phyloP scores from a whole-genome alignment of 1,139 yeast genomes.

The Blastobotrys ciferrii region DNA sequence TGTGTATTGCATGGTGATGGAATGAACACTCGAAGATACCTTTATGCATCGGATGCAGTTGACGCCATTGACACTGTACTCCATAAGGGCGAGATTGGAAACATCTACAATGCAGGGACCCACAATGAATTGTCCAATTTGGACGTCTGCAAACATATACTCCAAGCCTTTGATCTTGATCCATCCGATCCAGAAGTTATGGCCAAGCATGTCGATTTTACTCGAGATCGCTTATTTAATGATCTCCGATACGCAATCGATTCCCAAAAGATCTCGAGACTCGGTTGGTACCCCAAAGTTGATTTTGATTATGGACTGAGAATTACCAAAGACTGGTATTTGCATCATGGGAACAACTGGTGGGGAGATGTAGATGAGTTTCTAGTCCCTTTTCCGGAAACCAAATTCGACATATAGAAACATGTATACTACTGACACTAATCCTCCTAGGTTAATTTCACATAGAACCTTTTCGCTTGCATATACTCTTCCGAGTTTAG shows the following conservation, averaged over 20 bases:
- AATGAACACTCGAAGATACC: slow-evolving; percentile 44
- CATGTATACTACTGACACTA: background rate
- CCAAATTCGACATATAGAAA: slow-evolving; percentile 12
- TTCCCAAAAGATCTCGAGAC: slow-evolving; percentile 36
- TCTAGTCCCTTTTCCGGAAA: slow-evolving; percentile 31
- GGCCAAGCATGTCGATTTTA: slow-evolving; percentile 35
- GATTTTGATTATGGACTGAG: slow-evolving; percentile 41
- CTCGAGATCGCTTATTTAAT: slow-evolving; percentile 51
- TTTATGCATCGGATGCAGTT: slow-evolving; percentile 51
- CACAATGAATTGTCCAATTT: slow-evolving; percentile 46
- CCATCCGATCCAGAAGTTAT: slow-evolving; percentile 18
- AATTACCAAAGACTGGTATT: slow-evolving; percentile 39
- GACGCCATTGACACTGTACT: slow-evolving; percentile 44
- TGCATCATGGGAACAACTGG: slow-evolving; percentile 31
- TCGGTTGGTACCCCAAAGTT: slow-evolving; percentile 52
- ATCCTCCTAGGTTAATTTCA: no score
- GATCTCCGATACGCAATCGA: slow-evolving; percentile 50
- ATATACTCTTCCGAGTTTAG: no score
- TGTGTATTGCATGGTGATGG: slow-evolving; percentile 52
- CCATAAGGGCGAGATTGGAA: slow-evolving; percentile 36
- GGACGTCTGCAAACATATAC: slow-evolving; percentile 32
- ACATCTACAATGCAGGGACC: slow-evolving; percentile 51
- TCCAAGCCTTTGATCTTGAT: slow-evolving; percentile 33
- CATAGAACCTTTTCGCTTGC: no score
- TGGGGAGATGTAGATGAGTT: slow-evolving; percentile 33